These are phyloP conservation scores for Spencermartinsiella europaea DNA, from an alignment of 805 yeast genomes.

Conservation along the genomic window DNA sequence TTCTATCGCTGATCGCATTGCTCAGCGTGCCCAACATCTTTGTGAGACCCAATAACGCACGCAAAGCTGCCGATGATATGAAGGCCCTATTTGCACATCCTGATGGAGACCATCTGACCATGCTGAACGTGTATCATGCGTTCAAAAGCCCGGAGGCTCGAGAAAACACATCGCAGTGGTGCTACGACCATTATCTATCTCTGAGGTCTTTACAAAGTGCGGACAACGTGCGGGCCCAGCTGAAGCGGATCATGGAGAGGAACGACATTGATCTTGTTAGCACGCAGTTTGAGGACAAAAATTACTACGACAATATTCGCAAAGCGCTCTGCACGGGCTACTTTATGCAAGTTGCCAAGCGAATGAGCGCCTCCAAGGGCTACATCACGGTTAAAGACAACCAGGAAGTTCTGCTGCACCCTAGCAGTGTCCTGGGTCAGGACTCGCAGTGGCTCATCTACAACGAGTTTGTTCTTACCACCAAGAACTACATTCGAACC, in stretches of 20 bases:
- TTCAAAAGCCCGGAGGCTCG: conserved; percentile 71
- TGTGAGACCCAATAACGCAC: conserved; percentile 84
- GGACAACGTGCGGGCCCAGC: conserved; percentile 79
- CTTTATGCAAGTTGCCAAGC: conserved; percentile 97
- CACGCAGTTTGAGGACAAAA: conserved; percentile 58
- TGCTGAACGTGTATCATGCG: conserved; percentile 82
- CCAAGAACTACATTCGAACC: conserved; percentile 90
- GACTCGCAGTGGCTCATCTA: conserved; percentile 92
- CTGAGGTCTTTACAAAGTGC: conserved; percentile 81
- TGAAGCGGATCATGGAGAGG: conserved; percentile 76
- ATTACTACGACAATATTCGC: conserved; percentile 71
- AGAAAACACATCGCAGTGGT: conserved; percentile 65
- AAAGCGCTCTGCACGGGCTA: conserved; percentile 89
- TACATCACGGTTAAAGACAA: conserved; percentile 91
- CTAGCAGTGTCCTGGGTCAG: conserved; percentile 83
- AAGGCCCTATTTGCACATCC: conserved; percentile 85
- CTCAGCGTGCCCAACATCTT: conserved; percentile 92
- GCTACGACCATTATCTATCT: conserved; percentile 82
- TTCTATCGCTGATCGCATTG: conserved; percentile 82
- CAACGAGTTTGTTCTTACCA: conserved; percentile 91
- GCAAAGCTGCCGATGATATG: conserved; percentile 86
- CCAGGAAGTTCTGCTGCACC: conserved; percentile 92
- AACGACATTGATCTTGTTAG: conserved; percentile 69
- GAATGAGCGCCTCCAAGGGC: conserved; percentile 52
- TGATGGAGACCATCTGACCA: conserved; percentile 90